Base-by-base conservation (phyloP, 805 yeast genomes). In the Suhomyces xylopsoci region DNA sequence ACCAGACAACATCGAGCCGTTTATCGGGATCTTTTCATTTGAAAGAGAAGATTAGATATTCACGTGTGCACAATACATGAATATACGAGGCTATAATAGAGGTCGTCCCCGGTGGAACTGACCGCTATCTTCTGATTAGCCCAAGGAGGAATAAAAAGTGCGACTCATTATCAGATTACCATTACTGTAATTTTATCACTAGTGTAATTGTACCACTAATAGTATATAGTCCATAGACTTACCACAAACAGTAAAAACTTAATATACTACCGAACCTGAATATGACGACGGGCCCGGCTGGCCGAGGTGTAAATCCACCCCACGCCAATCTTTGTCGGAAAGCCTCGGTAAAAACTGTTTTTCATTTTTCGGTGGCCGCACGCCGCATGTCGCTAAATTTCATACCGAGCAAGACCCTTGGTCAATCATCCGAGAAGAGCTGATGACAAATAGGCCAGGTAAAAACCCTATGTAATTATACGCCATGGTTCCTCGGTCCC, bases 21-120 rank as follows among this genome's bases (percentile, higher is more conserved):
- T 79, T 54, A 79, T 80, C 43, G 84, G 84, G 1, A 80, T 80
- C 10, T 79, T 80, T 55, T 77, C 79, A 42, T 80, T 80, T 59
- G 84, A 80, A 55, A 64, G 67, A 54, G 78, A 74, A 52, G 74
- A 68, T 47, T 68, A 60, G 52, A 8, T 20, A 10, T 38, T 10
- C 42, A 38, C 22, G 24, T 14, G 36, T 32, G 36, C 17, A 32
- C 36, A 7, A 6, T 10, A 15, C 17, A 32, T 32, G 17, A n/a
- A 32, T 38, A 17, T 38, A 38, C 42, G 42, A 38, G 42, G 24
- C 36, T 32, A 38, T 17, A 38, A 15, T 36, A 8, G 19, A 17
- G 24, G 42, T 38, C 42, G 42, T 38, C 42, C 42, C 42, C 17
- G 36, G 36, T 32, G 36, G 36, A 32, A 32, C 17, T 32, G 36